Percentiles rank a stretch among this genome's conserved stretches.
These are phyloP conservation scores for Actinomortierella ambigua DNA, from an alignment of 371 early-diverging fungal genomes.

Conservation along the genomic window DNA sequence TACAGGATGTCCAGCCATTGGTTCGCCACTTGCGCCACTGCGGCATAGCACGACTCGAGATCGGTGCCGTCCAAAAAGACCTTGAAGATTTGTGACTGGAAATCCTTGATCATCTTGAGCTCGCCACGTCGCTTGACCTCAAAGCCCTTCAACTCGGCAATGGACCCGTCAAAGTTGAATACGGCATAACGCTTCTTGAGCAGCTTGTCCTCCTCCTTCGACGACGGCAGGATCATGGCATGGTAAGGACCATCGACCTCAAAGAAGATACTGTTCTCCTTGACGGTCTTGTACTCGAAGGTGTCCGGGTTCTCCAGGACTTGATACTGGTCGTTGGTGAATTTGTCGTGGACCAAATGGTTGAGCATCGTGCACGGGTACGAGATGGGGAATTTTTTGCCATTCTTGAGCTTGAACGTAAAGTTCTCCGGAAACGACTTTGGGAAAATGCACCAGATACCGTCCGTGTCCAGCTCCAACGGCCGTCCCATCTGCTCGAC, in stretches of 20 bases:
- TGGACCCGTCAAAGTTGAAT: constrained; percentile 93
- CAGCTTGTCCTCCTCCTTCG: constrained; percentile 96
- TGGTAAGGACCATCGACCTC: constrained; percentile 99
- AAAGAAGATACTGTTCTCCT: constrained; percentile 98
- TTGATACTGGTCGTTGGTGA: constrained; percentile 99
- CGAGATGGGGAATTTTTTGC: constrained; percentile 84
- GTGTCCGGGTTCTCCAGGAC: constrained; percentile 61
- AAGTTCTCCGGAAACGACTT: constrained; percentile 93
- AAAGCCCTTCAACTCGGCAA: constrained; percentile 99
- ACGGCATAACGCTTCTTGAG: constrained; percentile 99
- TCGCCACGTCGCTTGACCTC: constrained; percentile 99
- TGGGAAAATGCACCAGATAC: constrained; percentile 99
- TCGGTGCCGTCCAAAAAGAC: constrained; percentile 90
- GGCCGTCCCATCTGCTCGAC: constrained; percentile 97
- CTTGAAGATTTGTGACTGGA: constrained; percentile 96
- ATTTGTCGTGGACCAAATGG: constrained; percentile 94
- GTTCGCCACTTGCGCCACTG: constrained; percentile 90
- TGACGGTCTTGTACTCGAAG: constrained; percentile 71
- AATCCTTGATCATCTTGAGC: constrained; percentile 97
- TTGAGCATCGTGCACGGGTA: constrained; percentile 99
- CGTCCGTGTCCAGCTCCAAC: constrained; percentile 99
- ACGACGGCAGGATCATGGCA: constrained; percentile 99
- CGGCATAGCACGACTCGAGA: constrained; percentile 90
- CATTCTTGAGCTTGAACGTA: constrained; percentile 77
- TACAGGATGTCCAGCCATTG: constrained; percentile 98